These are phyloP conservation scores for Acacia confusa DNA, from an alignment of 306 rosid species.

Conservation along the genomic window DNA sequence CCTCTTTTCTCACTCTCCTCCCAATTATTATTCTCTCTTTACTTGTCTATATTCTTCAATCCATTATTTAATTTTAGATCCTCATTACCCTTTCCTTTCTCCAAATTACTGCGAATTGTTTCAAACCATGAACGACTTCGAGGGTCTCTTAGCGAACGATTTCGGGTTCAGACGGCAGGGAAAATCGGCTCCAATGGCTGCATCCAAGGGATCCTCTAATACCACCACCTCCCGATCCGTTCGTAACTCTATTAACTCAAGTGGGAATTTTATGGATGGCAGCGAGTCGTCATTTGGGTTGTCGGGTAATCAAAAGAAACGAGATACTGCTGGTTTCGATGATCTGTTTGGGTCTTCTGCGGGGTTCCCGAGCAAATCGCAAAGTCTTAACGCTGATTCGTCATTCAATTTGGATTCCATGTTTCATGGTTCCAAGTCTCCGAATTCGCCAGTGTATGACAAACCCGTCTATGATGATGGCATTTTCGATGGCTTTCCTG, in stretches of 20 bases:
- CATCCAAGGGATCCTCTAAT: constrained; percentile 49
- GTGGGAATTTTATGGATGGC: constrained; percentile 45
- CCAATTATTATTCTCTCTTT: neutral
- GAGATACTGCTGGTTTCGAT: constrained; percentile 44
- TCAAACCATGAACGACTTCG: constrained; percentile 83
- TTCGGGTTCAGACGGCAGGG: constrained; percentile 81
- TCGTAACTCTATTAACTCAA: constrained; percentile 41
- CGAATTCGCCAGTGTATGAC: constrained; percentile 63
- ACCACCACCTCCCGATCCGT: constrained; percentile 49
- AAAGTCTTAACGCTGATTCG: constrained; percentile 37
- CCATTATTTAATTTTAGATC: neutral
- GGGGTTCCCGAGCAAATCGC: constrained; percentile 45
- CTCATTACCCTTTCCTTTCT: neutral
- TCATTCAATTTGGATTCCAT: constrained; percentile 66
- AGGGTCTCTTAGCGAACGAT: constrained; percentile 75
- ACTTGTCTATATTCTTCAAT: neutral
- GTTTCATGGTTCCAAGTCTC: constrained; percentile 48
- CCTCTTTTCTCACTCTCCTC: neutral
- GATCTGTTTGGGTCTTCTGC: constrained; percentile 57
- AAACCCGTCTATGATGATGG: constrained; percentile 87
- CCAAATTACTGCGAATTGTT: constrained; percentile 3
- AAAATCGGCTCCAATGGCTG: constrained; percentile 82
- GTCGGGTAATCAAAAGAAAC: constrained; percentile 40
- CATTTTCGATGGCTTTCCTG: constrained; percentile 85
- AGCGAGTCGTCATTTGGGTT: constrained; percentile 57